Evolutionary conservation across 202 grass and related monocot genomes (phyloP).

Genomic region (Alloteropsis angusta): DNA sequence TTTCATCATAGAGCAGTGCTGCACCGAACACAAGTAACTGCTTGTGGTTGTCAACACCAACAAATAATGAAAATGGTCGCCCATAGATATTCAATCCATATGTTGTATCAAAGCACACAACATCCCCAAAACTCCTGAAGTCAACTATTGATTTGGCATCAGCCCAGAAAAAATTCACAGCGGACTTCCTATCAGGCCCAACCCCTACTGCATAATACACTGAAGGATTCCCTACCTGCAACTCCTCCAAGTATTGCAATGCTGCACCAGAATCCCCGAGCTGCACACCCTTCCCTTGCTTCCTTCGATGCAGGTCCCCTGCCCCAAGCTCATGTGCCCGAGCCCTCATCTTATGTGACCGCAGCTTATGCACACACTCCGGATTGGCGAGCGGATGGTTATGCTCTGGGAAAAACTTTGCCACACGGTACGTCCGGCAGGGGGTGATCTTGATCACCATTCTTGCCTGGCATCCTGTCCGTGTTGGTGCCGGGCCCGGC

Average conservation of each 20-base stretch:
- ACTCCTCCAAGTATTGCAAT: slow-evolving; percentile 69
- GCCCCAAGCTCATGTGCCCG: slow-evolving; percentile 41
- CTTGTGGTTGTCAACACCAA: slow-evolving; percentile 79
- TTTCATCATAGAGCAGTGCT: slow-evolving; percentile 75
- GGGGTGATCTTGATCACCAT: slow-evolving; percentile 84
- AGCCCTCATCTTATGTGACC: slow-evolving; percentile 74
- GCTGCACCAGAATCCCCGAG: slow-evolving; percentile 62
- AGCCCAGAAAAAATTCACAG: slow-evolving; percentile 79
- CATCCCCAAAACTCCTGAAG: slow-evolving; percentile 73
- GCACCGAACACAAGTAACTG: slow-evolving; percentile 72
- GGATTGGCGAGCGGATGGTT: slow-evolving; percentile 73
- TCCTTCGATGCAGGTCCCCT: slow-evolving; percentile 48
- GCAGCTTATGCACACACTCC: slow-evolving; percentile 68
- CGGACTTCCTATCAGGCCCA: slow-evolving; percentile 43
- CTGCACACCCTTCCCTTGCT: slow-evolving; percentile 51
- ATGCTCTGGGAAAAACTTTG: slow-evolving; percentile 56
- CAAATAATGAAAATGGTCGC: slow-evolving; percentile 66
- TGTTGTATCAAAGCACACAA: slow-evolving; percentile 81
- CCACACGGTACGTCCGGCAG: slow-evolving; percentile 69
- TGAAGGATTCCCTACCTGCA: slow-evolving; percentile 63
- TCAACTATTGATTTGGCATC: slow-evolving; percentile 76
- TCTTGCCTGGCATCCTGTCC: slow-evolving; percentile 82
- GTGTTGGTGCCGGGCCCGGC: slow-evolving; percentile 57
- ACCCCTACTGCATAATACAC: slow-evolving; percentile 70
- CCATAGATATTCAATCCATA: slow-evolving; percentile 67